Conservation (phyloP, 768 basidiomycete genomes). For the Auriculariales sp. region DNA sequence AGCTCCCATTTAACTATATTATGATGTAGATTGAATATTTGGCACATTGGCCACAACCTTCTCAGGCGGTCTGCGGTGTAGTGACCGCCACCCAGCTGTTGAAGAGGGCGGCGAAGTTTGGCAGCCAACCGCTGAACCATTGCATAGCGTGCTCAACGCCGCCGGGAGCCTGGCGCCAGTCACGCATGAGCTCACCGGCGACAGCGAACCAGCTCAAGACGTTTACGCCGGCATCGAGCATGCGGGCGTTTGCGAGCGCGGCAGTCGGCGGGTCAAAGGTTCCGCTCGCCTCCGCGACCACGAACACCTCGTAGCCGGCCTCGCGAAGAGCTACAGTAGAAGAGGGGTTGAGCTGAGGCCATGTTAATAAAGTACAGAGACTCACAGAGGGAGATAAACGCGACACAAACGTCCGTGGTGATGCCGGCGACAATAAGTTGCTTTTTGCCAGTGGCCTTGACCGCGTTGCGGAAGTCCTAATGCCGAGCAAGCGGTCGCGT, state of each 20-base stretch:
- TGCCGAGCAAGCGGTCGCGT: no score
- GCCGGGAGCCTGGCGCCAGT: constrained; percentile 35
- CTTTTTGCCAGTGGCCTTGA: constrained; percentile 34
- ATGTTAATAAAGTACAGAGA: neutral
- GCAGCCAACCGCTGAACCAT: no score
- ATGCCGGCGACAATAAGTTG: constrained; percentile 36
- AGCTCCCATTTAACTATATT: no score
- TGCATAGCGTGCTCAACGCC: constrained; percentile 23
- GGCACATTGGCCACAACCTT: no score
- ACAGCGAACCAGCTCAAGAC: constrained; percentile 31
- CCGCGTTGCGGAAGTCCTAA: constrained; percentile 31
- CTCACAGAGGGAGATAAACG: constrained; percentile 29
- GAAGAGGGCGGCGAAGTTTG: no score
- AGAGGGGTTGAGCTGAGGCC: no score
- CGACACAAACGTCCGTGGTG: constrained; percentile 35
- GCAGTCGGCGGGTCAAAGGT: constrained; percentile 26
- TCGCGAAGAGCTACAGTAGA: constrained; percentile 23
- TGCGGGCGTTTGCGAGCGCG: constrained; percentile 30
- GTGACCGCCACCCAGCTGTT: no score
- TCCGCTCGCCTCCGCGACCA: constrained; percentile 33
- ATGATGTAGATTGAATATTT: no score
- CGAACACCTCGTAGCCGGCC: constrained; percentile 29
- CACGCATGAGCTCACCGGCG: constrained; percentile 31
- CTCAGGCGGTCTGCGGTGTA: no score
- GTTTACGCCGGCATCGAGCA: constrained; percentile 32